Percentiles rank a stretch among this genome's conserved stretches.
phyloP scores from a whole-genome alignment of 179 eudicot species.

The Actinidia polygama region DNA sequence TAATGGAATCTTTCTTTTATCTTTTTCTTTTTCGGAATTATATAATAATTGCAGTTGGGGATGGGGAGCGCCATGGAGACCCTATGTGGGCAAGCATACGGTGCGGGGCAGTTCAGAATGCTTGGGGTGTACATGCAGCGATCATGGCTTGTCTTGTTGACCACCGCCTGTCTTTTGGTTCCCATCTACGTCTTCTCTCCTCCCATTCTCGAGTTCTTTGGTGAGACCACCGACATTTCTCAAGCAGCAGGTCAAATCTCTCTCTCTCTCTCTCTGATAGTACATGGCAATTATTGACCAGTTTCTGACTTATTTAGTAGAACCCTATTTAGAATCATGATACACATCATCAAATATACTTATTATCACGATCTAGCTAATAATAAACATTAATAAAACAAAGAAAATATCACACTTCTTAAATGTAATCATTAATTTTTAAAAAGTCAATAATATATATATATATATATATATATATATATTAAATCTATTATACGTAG shows the following conservation, averaged over 20 bases:
- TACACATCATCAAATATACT: no score
- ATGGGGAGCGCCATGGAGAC: slow-evolving; percentile 96
- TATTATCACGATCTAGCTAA: no score
- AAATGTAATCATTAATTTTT: no score
- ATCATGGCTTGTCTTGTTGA: slow-evolving; percentile 78
- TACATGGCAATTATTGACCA: no score
- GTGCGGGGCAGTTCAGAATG: slow-evolving; percentile 75
- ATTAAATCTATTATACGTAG: no score
- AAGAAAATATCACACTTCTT: no score
- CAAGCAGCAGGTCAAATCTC: slow-evolving; percentile 57
- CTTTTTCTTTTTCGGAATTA: neutral
- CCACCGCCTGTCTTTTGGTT: slow-evolving; percentile 48
- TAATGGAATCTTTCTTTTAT: neutral
- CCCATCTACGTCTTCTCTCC: slow-evolving; percentile 73
- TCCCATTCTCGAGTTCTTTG: slow-evolving; percentile 57
- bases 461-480: no score
- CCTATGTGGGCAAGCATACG: slow-evolving; percentile 90
- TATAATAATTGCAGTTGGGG: slow-evolving; percentile 58
- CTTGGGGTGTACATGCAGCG: slow-evolving; percentile 87
- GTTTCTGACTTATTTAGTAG: no score
- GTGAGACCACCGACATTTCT: slow-evolving; percentile 62
- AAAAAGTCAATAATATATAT: no score
- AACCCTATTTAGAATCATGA: no score
- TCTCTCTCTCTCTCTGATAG: neutral
- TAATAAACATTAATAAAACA: no score